Base-by-base conservation (phyloP, 176 grass and related monocot species). In the Zoysia pacifica region DNA sequence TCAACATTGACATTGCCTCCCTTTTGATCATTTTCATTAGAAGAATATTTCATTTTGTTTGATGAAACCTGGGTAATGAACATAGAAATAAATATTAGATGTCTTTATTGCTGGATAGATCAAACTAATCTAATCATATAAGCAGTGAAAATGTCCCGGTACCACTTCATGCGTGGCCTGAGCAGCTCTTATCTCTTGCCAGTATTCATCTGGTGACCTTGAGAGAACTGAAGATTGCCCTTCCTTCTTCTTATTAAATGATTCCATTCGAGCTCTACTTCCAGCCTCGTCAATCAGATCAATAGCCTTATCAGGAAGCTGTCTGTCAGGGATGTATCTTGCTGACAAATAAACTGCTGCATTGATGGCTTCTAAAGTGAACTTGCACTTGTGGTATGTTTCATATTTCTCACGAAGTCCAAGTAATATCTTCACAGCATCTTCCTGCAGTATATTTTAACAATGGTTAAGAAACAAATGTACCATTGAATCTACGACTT, bases 281-380 rank as follows among this genome's bases (percentile, higher is more conserved):
- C 96, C 96, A 82, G 96, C 96, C 87, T 99, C 96, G 10, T 95
- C 96, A 81, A 99, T 99, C 47, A 99, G 88, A 91, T 99, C 96
- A 74, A 99, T 99, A 77, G 96, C 96, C 86, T 99, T 99, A 85
- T 99, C 96, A 84, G 96, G 96, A 81, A 99, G 90, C 67, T 89
- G 93, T 77, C 96, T 91, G 81, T 99, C 96, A 28, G 92, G 86
- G 66, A 99, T 99, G 70, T 99, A 95, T 91, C 96, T 93, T 72
- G 96, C 83, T 83, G 96, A 99, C 60, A 99, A 82, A 83, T 99
- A 95, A 79, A 99, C 96, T 53, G 96, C 96, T 91, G 96, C 79
- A 70, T 95, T 87, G 90, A 99, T 84, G 70, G 96, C 96, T 90
- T 95, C 90, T 73, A 89, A 71, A 78, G 88, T 95, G 84, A 91